Evolutionary conservation across 352 stramenopile genomes (phyloP), one percentile per base, ranked within the genome.

Genomic region (Pythium phragmitis): DNA sequence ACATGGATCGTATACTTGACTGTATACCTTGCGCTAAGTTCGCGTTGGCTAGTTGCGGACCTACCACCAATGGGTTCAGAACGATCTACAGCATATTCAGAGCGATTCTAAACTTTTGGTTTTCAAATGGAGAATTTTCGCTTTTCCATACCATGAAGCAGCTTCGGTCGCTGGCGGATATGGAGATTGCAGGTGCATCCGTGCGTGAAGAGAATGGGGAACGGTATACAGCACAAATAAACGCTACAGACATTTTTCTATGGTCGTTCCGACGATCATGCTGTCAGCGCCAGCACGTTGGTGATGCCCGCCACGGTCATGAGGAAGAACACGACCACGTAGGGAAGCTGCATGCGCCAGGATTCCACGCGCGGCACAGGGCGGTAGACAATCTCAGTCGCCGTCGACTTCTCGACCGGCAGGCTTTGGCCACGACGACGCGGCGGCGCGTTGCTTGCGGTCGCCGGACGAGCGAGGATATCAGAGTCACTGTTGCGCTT

Each of bases 341-440:
- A 79, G 11, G 72, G 72, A 7, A 73, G 46, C 49, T 79, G 69
- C 34, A 61, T 16, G 21, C 69, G 63, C 60, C 70, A 79, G 2
- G 65, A 45, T 39, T 71, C 57, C 9, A 58, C 42, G 41, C 50
- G 55, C n/a, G 37, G 42, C 30, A 60, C 28, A 5, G 45, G 47
- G 2, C 43, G 49, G 34, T 52, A 57, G 8, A 34, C 26, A 19
- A 45, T 7, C 28, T 55, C 55, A 2, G 23, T 23, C 2, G 21
- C 23, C 4, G 16, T 14, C 23, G 26, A 36, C 59, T n/a, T 37
- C 17, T 30, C 37, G 9, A 46, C 39, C 39, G 62, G 34, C 11
- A 63, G 46, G 33, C 45, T 60, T 9, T 60, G 55, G 21, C 54
- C 46, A 17, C 51, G 47, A 7, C n/a, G 57, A 14, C 46, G 42